These are phyloP conservation scores for Diutina mesorugosa DNA, from an alignment of 1,139 yeast genomes.

Conservation along the genomic window DNA sequence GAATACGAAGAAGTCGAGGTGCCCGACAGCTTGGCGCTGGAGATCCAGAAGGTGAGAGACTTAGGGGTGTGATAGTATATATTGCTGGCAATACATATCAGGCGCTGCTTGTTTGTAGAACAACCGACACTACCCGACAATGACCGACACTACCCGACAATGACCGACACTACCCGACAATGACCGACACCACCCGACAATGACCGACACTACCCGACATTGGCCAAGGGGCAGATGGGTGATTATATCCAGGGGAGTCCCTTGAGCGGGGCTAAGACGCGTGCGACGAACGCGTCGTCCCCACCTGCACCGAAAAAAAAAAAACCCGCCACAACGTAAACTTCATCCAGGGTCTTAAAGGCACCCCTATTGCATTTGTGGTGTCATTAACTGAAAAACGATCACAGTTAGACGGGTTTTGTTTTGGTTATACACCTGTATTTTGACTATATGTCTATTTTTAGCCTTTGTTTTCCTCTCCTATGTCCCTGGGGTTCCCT, in stretches of 20 bases:
- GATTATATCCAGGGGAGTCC: neutral
- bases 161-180: neutral
- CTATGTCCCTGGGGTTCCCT: neutral
- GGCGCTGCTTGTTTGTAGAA: neutral
- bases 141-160: too few species aligned
- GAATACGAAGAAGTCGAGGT: conserved; percentile 1
- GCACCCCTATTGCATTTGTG: too few species aligned
- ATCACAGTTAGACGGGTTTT: too few species aligned
- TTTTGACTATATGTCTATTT: too few species aligned
- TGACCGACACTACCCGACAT: neutral
- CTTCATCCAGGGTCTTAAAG: neutral
- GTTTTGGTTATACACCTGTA: too few species aligned
- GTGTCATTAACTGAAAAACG: too few species aligned
- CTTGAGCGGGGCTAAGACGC: neutral
- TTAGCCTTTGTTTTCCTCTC: too few species aligned
- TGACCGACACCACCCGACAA: too few species aligned
- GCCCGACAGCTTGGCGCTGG: neutral
- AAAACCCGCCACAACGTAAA: neutral
- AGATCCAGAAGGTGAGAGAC: conserved; percentile 1
- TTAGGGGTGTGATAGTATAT: neutral
- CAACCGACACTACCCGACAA: too few species aligned
- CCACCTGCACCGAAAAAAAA: neutral
- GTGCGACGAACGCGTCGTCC: neutral
- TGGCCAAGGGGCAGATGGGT: neutral
- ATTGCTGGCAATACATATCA: neutral